Evolutionary conservation across 2,329 filamentous ascomycete genomes (phyloP).

Genomic region (Blastomyces parvus): DNA sequence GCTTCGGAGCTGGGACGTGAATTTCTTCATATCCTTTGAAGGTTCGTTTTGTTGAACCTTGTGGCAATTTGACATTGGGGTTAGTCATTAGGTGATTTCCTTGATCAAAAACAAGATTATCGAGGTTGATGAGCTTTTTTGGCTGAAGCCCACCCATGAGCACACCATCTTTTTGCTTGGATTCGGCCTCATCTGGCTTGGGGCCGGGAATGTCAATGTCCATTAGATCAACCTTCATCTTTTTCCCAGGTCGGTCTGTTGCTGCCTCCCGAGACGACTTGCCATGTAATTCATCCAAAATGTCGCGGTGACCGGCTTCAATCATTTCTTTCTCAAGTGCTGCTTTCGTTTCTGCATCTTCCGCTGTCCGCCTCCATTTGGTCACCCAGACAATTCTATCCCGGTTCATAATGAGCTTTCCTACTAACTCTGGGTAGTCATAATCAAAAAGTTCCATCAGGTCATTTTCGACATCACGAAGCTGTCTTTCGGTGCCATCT

Average conservation of each 20-base stretch:
- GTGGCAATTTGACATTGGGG: conserved; percentile 81
- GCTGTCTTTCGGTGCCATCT: conserved; percentile 69
- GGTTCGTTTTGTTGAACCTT: conserved; percentile 86
- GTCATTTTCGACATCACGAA: conserved; percentile 95
- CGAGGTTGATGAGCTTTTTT: conserved; percentile 78
- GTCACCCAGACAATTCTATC: conserved; percentile 96
- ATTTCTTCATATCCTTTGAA: conserved; percentile 99
- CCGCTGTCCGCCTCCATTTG: conserved; percentile 70
- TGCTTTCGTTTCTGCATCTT: conserved; percentile 60
- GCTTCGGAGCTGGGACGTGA: conserved; percentile 87
- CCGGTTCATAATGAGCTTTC: conserved; percentile 80
- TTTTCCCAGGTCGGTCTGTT: conserved; percentile 57
- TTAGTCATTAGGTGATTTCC: conserved; percentile 99
- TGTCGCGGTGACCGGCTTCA: conserved; percentile 73
- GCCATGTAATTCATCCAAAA: conserved; percentile 79
- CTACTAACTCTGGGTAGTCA: conserved; percentile 85
- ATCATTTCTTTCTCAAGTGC: conserved; percentile 84
- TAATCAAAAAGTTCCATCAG: conserved; percentile 98
- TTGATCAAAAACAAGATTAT: conserved; percentile 94
- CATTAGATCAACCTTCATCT: conserved; percentile 77
- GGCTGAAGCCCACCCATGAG: conserved; percentile 78
- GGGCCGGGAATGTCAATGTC: conserved; percentile 69
- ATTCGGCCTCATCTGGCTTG: conserved; percentile 42
- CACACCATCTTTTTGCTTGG: conserved; percentile 53
- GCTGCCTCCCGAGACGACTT: conserved; percentile 50